Conservation (phyloP, 805 yeast species). For the Saccharomycopsis sp. region DNA sequence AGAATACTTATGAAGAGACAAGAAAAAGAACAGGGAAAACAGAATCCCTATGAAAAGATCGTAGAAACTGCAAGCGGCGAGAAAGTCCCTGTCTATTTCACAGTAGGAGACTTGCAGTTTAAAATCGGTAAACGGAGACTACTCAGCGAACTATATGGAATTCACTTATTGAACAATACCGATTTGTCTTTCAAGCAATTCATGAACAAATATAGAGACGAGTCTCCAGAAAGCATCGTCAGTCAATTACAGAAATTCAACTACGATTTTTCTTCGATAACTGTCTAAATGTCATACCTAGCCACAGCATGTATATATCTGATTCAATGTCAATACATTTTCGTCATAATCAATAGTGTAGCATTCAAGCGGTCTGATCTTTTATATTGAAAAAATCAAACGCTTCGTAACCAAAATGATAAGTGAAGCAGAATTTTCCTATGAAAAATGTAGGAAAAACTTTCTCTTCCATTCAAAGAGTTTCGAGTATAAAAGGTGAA, state of each 20-base stretch:
- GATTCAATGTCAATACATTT: background rate
- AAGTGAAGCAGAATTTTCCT: background rate
- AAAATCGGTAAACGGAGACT: slow-evolving; percentile 61
- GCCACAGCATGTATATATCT: background rate
- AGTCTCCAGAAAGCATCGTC: slow-evolving; percentile 43
- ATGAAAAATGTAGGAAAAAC: no score
- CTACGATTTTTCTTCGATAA: slow-evolving; percentile 22
- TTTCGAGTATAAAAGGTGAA: background rate
- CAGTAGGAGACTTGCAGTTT: slow-evolving; percentile 40
- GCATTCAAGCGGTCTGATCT: no score
- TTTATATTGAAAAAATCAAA: no score
- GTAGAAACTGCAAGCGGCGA: slow-evolving; percentile 30
- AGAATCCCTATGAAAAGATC: slow-evolving; percentile 29
- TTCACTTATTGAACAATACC: slow-evolving; percentile 37
- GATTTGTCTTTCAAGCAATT: slow-evolving; percentile 43
- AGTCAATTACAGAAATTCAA: slow-evolving; percentile 39
- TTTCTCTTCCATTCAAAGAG: background rate
- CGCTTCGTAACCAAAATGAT: no score
- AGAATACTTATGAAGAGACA: slow-evolving; percentile 48
- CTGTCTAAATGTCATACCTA: slow-evolving; percentile 5
- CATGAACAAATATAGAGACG: slow-evolving; percentile 36
- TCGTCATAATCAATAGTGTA: no score
- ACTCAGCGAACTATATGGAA: slow-evolving; percentile 46
- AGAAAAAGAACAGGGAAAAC: slow-evolving; percentile 35
- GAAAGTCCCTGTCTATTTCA: slow-evolving; percentile 41